phyloP scores from a whole-genome alignment of 2,329 filamentous ascomycete genomes.

The Emmonsiellopsis sp. region DNA sequence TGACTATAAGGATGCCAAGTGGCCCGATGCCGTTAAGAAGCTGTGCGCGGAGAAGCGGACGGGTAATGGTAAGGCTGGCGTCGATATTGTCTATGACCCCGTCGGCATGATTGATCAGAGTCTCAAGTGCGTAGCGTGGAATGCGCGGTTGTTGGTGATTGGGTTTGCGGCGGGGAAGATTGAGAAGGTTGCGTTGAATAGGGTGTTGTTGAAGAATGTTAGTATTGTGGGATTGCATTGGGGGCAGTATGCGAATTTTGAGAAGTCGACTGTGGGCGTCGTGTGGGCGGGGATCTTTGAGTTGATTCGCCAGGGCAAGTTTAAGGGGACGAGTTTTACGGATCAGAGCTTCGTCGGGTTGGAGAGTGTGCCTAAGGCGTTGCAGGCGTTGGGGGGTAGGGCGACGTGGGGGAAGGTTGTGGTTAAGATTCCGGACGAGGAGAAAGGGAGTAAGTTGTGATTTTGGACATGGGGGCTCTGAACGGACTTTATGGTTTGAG shows the following conservation, averaged over 20 bases:
- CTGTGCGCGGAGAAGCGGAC: slow-evolving; percentile 47
- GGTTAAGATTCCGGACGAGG: slow-evolving; percentile 68
- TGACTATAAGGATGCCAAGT: slow-evolving; percentile 65
- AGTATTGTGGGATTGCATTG: slow-evolving; percentile 83
- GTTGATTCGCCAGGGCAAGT: slow-evolving; percentile 67
- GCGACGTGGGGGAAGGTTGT: slow-evolving; percentile 97
- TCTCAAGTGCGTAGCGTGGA: slow-evolving; percentile 90
- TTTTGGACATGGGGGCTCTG: background rate
- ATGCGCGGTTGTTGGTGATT: slow-evolving; percentile 76
- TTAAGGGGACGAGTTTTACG: slow-evolving; percentile 70
- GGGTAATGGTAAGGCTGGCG: slow-evolving; percentile 56
- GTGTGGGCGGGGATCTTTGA: slow-evolving; percentile 80
- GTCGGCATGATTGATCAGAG: slow-evolving; percentile 81
- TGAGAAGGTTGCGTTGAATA: slow-evolving; percentile 87
- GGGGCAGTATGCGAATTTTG: slow-evolving; percentile 70
- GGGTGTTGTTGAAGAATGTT: slow-evolving; percentile 89
- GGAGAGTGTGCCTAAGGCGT: slow-evolving; percentile 65
- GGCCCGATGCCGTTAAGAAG: slow-evolving; percentile 61
- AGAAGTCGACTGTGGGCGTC: slow-evolving; percentile 57
- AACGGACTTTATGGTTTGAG: background rate
- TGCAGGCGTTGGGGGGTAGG: slow-evolving; percentile 66
- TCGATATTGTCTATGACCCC: slow-evolving; percentile 92
- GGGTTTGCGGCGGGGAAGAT: slow-evolving; percentile 81
- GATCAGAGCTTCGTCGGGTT: slow-evolving; percentile 76
- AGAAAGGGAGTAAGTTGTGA: slow-evolving; percentile 42